phyloP scores from a whole-genome alignment of 441 rosid genomes.

The Monsonia emarginata region DNA sequence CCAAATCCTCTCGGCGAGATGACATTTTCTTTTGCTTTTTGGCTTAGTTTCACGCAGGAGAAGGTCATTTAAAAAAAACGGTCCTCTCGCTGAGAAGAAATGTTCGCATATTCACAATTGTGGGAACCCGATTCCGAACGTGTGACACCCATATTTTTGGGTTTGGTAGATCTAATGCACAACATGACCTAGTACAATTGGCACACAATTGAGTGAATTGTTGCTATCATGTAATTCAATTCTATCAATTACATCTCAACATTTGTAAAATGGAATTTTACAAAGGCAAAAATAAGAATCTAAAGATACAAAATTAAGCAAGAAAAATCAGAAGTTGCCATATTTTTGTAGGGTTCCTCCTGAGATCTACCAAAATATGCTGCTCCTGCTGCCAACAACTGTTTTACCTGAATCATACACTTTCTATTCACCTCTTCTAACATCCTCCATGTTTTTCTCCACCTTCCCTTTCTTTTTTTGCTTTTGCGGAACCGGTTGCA shows the following conservation, averaged over 20 bases:
- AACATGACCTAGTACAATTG: too few species aligned
- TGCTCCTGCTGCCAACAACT: constrained; percentile 22
- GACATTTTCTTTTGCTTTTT: too few species aligned
- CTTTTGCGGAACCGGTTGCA: background rate
- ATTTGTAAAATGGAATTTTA: constrained; percentile 18
- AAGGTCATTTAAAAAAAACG: too few species aligned
- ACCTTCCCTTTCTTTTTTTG: background rate
- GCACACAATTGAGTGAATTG: constrained; percentile 27
- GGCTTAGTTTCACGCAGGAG: too few species aligned
- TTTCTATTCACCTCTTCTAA: background rate
- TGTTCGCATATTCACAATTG: too few species aligned
- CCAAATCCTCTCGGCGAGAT: too few species aligned
- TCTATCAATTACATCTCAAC: constrained; percentile 49
- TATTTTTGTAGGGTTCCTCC: constrained; percentile 17
- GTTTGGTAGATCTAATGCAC: too few species aligned
- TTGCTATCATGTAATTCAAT: constrained; percentile 38
- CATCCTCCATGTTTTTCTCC: constrained; percentile 6
- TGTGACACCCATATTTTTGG: too few species aligned
- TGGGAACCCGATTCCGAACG: too few species aligned
- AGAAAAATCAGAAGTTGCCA: constrained; percentile 19
- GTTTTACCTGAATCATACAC: constrained; percentile 35
- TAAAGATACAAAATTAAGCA: constrained; percentile 39
- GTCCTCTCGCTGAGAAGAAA: too few species aligned
- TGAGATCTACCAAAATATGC: constrained; percentile 33
- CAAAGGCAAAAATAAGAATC: constrained; percentile 21